These are phyloP conservation scores for Durotheca rogersii DNA, from an alignment of 495 filamentous ascomycete species.

Conservation along the genomic window DNA sequence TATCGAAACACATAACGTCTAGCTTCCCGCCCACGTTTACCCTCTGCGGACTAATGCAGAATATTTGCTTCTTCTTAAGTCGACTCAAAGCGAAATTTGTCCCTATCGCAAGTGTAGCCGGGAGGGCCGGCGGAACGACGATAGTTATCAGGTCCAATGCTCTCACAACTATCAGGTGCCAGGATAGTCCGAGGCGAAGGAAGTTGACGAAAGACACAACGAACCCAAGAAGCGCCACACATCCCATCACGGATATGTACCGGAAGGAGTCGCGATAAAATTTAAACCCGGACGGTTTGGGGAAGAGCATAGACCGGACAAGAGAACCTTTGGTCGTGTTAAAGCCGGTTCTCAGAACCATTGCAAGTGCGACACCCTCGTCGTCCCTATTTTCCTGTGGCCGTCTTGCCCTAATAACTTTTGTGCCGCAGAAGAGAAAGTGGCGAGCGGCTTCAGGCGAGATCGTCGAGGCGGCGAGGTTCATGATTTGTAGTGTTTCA, in stretches of 20 bases:
- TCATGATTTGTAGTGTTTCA: constrained; percentile 69
- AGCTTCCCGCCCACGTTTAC: constrained; percentile 96
- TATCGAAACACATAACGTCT: constrained; percentile 97
- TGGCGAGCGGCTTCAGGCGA: constrained; percentile 78
- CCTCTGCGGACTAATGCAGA: constrained; percentile 94
- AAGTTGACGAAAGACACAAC: constrained; percentile 92
- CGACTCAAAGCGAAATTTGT: constrained; percentile 91
- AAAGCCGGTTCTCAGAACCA: constrained; percentile 92
- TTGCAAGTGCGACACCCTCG: constrained; percentile 87
- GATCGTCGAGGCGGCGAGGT: constrained; percentile 75
- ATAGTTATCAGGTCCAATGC: constrained; percentile 97
- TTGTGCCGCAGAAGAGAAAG: constrained; percentile 92
- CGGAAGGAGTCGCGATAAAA: constrained; percentile 98
- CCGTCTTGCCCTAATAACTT: constrained; percentile 84
- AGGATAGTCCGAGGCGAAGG: constrained; percentile 73
- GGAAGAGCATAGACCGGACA: constrained; percentile 97
- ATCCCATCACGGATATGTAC: constrained; percentile 95
- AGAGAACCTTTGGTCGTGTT: constrained; percentile 96
- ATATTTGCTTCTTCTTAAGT: constrained; percentile 84
- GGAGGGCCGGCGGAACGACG: constrained; percentile 94
- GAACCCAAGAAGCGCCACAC: constrained; percentile 86
- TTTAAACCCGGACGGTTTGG: constrained; percentile 95
- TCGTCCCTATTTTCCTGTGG: constrained; percentile 82
- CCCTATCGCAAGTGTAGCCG: constrained; percentile 93
- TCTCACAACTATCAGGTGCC: constrained; percentile 86